Evolutionary conservation across 805 yeast genomes (phyloP), one percentile per base, ranked within the genome.

Genomic region (Candida manassasensis): DNA sequence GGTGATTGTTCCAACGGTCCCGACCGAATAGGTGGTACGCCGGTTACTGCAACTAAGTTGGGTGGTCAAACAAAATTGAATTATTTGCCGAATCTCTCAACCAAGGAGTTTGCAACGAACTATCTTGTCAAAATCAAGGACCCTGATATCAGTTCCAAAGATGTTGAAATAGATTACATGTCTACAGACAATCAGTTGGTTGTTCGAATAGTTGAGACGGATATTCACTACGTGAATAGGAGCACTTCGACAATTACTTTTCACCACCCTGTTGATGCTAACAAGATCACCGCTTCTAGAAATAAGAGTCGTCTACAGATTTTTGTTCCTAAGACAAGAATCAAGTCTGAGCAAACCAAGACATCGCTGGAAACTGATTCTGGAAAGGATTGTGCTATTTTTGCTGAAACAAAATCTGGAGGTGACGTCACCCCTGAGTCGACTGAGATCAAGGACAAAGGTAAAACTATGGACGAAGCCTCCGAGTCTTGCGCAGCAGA

Each of bases 311-410:
- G 32, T 18, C 9, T 18, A 5, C 16, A 14, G 7, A 29, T 29
- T 24, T 9, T 7, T 5, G 32, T 29, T 6, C 32, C 32, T 4
- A 27, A 27, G 19, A n/a, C n/a, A n/a, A n/a, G n/a, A n/a, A n/a
- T n/a, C n/a, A n/a, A n/a, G n/a, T n/a, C n/a, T n/a, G n/a, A n/a
- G n/a, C n/a, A n/a, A n/a, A n/a, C n/a, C n/a, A n/a, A n/a, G n/a
- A n/a, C n/a, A n/a, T n/a, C n/a, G n/a, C n/a, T n/a, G n/a, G n/a
- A n/a, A n/a, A n/a, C n/a, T n/a, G n/a, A n/a, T n/a, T n/a, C n/a
- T n/a, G n/a, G n/a, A n/a, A n/a, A n/a, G n/a, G n/a, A n/a, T n/a
- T n/a, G n/a, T n/a, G n/a, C n/a, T n/a, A n/a, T n/a, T n/a, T n/a
- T n/a, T n/a, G n/a, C n/a, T n/a, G n/a, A n/a, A n/a, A n/a, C n/a